Evolutionary conservation across 768 basidiomycete species (phyloP), one percentile per base, ranked within the genome.

Genomic region (Rhizopogon roseolus): DNA sequence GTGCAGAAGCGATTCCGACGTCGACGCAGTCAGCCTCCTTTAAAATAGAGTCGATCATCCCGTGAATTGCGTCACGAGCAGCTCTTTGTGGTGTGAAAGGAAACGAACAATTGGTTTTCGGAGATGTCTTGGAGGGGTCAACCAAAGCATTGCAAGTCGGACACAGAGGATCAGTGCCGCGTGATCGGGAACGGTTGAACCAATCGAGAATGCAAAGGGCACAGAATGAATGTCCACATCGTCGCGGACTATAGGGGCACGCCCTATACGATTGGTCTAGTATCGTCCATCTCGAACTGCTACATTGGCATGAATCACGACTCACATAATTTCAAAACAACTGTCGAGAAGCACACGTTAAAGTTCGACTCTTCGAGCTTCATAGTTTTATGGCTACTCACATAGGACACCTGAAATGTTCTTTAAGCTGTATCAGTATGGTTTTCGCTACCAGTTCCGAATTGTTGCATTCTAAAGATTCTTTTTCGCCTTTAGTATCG

Each of bases 151-250:
- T 76, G 66, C 85, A 87, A 53, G 85, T 75, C 37, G 85, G 85
- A 65, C 84, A 87, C 59, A 82, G 80, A 40, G 85, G 29, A 32
- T 32, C 29, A 32, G 29, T 32, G 8, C 29, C 10, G 29, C 81
- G 10, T 76, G 64, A 61, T 84, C 80, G 22, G 3, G 22, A 22
- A 56, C 85, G 85, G 85, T 85, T 88, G 32, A 81, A 81, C 82
- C 83, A 85, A 60, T 80, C 80, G 34, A 87, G 66, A 55, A 84
- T 81, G 66, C 84, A 86, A 44, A 81, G 68, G 28, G 81, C 79
- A 62, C 84, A 86, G 63, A 83, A 87, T 3, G 84, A 79, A 61
- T 88, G 86, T n/a, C 86, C 85, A 56, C 86, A 87, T 41, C 72
- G 68, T 16, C 71, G 72, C 14, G 82, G 78, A 54, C 70, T 68